Base-by-base conservation (phyloP, 2,329 filamentous ascomycete genomes). In the Colletotrichum tropicicola region DNA sequence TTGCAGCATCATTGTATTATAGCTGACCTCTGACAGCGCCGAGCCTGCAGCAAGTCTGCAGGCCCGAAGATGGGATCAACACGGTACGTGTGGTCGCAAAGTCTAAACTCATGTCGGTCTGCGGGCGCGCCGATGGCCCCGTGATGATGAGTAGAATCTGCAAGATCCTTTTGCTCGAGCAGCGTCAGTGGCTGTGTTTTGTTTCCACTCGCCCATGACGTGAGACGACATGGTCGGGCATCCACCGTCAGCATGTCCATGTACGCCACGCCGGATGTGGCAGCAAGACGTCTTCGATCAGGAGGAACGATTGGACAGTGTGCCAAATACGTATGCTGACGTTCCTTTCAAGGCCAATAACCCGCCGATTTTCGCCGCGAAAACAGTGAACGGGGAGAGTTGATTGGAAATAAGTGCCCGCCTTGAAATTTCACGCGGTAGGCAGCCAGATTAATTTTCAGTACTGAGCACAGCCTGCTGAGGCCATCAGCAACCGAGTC, bases 41-140 rank as follows among this genome's bases (percentile, higher is more conserved):
- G 43, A 56, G 17, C 23, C 62, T 62, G 35, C 17, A 21, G 10
- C 8, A 21, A 30, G 58, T 45, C 62, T 51, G 49, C 43, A 43
- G 49, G 44, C 43, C 59, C 57, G 57, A 65, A 65, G 49, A 56
- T 65, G 35, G 30, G 62, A 65, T 15, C 15, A 49, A 56, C 37
- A 51, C 41, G 27, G 35, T 65, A 41, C 49, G 49, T 48, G 32
- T 27, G 25, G 35, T n/a, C 28, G 37, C 23, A 15, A 45, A 62
- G 39, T 44, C 37, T 21, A 61, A 41, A 45, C 49, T 25, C n/a
- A 60, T 37, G 57, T 53, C 44, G 58, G 37, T 35, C 23, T 30
- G 44, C 57, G 49, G 48, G 37, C 49, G 25, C 15, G 27, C 21
- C 30, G 8, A 44, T 15, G 44, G 5, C 27, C 44, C 39, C 35